Percentiles rank a stretch among this genome's conserved stretches.
phyloP scores from a whole-genome alignment of 129 eudicot genomes.

The Gnaphalium uliginosum region DNA sequence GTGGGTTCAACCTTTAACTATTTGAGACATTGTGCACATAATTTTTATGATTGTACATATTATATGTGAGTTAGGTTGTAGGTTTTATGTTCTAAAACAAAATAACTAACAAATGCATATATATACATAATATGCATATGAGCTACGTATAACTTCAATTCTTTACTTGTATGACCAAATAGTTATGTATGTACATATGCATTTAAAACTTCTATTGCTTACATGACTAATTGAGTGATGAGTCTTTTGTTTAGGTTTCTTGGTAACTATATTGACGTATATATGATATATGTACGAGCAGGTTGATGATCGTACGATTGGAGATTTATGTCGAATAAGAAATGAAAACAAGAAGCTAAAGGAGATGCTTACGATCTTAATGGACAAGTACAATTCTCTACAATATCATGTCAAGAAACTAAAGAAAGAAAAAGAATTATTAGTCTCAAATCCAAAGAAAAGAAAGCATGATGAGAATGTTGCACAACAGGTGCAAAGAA shows the following conservation, averaged over 20 bases:
- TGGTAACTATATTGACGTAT: background rate
- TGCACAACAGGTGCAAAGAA: conserved; percentile 55
- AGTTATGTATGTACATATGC: too few species aligned
- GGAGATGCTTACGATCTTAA: conserved; percentile 31
- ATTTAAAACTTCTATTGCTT: background rate
- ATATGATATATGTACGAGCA: background rate
- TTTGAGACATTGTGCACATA: too few species aligned
- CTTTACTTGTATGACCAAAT: too few species aligned
- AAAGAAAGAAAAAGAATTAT: conserved; percentile 21
- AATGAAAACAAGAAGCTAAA: conserved; percentile 54
- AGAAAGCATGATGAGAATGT: conserved; percentile 35
- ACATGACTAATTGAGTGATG: background rate
- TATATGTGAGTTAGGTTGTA: too few species aligned
- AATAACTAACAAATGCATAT: too few species aligned
- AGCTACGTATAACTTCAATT: too few species aligned
- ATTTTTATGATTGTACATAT: too few species aligned
- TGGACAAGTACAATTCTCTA: conserved; percentile 35
- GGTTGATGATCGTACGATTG: conserved; percentile 18
- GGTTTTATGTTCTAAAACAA: too few species aligned
- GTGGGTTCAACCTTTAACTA: too few species aligned
- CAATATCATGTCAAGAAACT: conserved; percentile 33
- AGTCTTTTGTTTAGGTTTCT: too few species aligned
- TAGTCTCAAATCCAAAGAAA: conserved; percentile 28
- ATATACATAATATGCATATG: too few species aligned
- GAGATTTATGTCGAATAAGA: conserved; percentile 35